Evolutionary conservation across 2,329 filamentous ascomycete species (phyloP).

Genomic region (Hymenoscyphus infarciens): DNA sequence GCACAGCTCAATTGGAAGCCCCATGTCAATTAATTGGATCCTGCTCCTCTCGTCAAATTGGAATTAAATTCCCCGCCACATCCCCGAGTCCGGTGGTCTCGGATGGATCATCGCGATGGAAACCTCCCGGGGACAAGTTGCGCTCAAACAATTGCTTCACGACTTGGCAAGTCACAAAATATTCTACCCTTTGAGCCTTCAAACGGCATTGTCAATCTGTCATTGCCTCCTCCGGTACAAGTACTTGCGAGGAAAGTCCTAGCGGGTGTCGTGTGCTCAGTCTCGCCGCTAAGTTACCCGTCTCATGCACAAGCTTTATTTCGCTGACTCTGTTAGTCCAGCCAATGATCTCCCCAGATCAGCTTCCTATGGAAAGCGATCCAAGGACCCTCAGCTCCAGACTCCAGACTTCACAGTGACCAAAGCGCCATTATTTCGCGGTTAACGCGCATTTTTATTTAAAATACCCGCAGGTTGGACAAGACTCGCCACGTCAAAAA

Average conservation of each 20-base stretch:
- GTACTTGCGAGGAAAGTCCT: background rate
- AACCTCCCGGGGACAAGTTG: background rate
- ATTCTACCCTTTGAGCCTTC: background rate
- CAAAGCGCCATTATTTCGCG: conserved; percentile 5
- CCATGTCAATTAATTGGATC: background rate
- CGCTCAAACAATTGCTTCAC: background rate
- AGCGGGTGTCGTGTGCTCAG: background rate
- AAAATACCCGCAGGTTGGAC: conserved; percentile 5
- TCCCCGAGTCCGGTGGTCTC: background rate
- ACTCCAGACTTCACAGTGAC: background rate
- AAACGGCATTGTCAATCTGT: background rate
- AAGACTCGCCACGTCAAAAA: conserved; percentile 1
- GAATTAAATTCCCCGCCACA: background rate
- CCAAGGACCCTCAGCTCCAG: background rate
- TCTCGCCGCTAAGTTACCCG: background rate
- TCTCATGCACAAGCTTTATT: background rate
- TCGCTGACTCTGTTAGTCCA: background rate
- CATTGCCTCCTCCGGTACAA: background rate
- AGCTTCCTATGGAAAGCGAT: background rate
- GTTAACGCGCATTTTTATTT: conserved; percentile 7
- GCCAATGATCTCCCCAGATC: background rate
- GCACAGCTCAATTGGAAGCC: background rate
- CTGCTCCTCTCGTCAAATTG: background rate
- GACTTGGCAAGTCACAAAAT: background rate
- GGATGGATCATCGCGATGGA: conserved; percentile 4